These are phyloP conservation scores for Carpinus fangiana DNA, from an alignment of 306 rosid species.

Conservation along the genomic window DNA sequence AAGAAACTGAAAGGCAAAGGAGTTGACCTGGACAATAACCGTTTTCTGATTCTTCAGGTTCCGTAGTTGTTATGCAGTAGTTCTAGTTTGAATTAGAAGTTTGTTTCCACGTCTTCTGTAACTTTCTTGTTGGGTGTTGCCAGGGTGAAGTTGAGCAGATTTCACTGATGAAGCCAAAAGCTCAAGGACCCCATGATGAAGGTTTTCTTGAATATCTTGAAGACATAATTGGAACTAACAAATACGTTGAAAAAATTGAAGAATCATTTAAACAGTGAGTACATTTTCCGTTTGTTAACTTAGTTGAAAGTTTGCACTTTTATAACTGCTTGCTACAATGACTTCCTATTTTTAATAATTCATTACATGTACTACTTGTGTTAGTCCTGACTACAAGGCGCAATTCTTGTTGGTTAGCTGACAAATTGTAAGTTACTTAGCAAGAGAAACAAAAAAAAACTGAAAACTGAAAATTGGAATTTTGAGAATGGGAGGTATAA, in stretches of 20 bases:
- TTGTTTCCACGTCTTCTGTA: conserved; percentile 18
- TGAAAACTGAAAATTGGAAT: neutral
- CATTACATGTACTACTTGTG: neutral
- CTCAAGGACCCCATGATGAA: conserved; percentile 97
- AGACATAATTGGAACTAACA: conserved; percentile 91
- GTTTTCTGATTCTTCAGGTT: conserved; percentile 96
- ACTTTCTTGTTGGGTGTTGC: conserved; percentile 34
- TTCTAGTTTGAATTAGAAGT: neutral
- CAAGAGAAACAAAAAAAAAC: neutral
- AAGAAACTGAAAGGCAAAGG: conserved; percentile 94
- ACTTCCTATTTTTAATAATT: neutral
- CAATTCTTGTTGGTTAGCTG: neutral
- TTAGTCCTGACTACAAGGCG: neutral
- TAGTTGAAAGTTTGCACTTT: neutral
- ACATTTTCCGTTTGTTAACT: conserved; percentile 28
- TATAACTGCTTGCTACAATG: neutral
- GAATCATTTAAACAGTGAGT: conserved; percentile 81
- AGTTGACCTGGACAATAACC: conserved; percentile 93
- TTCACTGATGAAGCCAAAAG: conserved; percentile 96
- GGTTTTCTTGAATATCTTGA: conserved; percentile 97
- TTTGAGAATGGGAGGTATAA: neutral
- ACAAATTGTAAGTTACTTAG: neutral
- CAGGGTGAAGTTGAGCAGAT: conserved; percentile 99
- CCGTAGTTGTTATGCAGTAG: neutral
- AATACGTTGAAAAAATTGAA: conserved; percentile 84